Conservation (phyloP, 352 stramenopile genomes). For the Phytophthora sojae region DNA sequence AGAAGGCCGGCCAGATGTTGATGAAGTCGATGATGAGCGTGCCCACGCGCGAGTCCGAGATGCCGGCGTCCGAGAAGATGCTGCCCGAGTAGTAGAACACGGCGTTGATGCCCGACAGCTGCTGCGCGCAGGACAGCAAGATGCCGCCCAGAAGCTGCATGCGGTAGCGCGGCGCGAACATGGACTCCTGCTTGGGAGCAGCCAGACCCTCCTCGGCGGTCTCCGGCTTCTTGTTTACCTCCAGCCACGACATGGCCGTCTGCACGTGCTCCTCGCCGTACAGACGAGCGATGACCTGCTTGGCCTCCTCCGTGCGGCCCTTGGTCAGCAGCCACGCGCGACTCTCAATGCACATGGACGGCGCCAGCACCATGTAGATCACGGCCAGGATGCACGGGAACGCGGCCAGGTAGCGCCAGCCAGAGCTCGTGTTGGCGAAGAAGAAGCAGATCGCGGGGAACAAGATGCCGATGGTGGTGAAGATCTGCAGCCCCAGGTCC, state of each 20-base stretch:
- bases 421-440: constrained; percentile 20
- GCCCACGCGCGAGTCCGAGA: too few relatives aligned
- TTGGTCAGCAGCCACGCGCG: constrained; percentile 28
- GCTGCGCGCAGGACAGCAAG: constrained; percentile 15
- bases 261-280: constrained; percentile 30
- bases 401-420: constrained; percentile 22
- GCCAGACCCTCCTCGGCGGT: constrained; percentile 8
- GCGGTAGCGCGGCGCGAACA: constrained; percentile 29
- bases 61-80: constrained; percentile 10
- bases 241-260: constrained; percentile 23
- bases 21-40: too few relatives aligned
- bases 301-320: constrained; percentile 22
- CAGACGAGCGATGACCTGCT: constrained; percentile 24
- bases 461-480: constrained; percentile 22
- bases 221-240: constrained; percentile 11
- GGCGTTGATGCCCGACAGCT: constrained; percentile 20
- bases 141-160: constrained; percentile 19
- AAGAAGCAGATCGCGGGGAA: constrained; percentile 17
- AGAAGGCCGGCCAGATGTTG: too few relatives aligned
- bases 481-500: constrained; percentile 23
- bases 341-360: constrained; percentile 20
- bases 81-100: constrained; percentile 15
- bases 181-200: constrained; percentile 26
- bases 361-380: constrained; percentile 14
- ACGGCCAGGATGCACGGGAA: constrained; percentile 19